Conservation (phyloP, 441 rosid species). For the Isatis lusitanica region DNA sequence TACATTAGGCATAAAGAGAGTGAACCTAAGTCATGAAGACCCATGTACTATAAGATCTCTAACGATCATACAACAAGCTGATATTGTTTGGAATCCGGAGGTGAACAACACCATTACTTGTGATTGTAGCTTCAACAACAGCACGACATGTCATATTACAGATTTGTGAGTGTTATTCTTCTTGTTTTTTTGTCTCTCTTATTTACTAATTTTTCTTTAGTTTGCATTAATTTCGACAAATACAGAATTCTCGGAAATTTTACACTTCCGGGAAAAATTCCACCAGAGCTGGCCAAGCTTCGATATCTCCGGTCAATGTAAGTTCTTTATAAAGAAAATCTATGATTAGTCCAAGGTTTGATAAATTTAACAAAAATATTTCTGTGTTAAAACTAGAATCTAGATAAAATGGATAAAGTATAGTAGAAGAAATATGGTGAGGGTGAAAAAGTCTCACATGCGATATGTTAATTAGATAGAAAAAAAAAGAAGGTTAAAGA, state of each 20-base stretch:
- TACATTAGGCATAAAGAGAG: constrained; percentile 24
- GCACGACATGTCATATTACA: constrained; percentile 24
- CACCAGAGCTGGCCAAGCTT: constrained; percentile 23
- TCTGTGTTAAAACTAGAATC: too few species aligned
- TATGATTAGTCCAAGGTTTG: neutral
- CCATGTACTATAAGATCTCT: constrained; percentile 9
- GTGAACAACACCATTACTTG: neutral
- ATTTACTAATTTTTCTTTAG: neutral
- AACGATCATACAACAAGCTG: neutral
- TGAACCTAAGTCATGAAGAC: constrained; percentile 9
- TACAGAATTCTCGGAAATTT: neutral
- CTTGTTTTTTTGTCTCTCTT: neutral
- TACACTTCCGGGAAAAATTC: constrained; percentile 25
- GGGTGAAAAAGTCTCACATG: neutral
- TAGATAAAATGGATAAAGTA: neutral
- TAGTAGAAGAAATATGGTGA: too few species aligned
- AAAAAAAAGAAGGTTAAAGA: too few species aligned
- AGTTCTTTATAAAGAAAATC: neutral
- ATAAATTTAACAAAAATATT: neutral
- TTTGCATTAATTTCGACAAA: neutral
- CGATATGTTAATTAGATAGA: too few species aligned
- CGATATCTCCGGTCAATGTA: constrained; percentile 20
- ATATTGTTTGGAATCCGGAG: neutral
- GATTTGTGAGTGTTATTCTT: constrained; percentile 12
- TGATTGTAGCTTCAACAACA: constrained; percentile 10